Base-by-base conservation (phyloP, 345 rosid genomes). In the Brassica nigra region DNA sequence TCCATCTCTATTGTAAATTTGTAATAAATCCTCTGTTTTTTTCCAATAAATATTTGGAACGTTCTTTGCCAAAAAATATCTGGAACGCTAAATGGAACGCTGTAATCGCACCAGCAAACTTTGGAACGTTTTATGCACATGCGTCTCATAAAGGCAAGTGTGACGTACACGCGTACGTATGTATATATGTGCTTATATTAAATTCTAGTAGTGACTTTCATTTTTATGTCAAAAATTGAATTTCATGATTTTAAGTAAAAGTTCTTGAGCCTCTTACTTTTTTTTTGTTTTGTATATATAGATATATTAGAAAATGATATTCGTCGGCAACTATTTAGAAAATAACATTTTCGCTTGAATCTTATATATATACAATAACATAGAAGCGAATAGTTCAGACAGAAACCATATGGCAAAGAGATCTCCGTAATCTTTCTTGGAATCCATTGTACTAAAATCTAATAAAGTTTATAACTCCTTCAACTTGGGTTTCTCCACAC, bases 371-470 rank as follows among this genome's bases (percentile, higher is more conserved):
- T 18, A 18, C 37, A 47, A 74, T 49, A 7, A 16, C 72, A 67
- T 3, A 77, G 29, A 69, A 49, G 42, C 66, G 66, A 78, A 78
- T 78, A 55, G 55, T 71, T 78, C 61, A 65, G 81, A 65, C 76
- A 71, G 61, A 55, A 64, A 71, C 76, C 76, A 63, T 71, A 65
- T 78, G 81, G 72, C 71, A 71, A 64, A 70, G 55, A 78, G 81
- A 78, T 78, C 81, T 70, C 57, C 76, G 9, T 7, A 70, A 77
- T 78, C 76, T 78, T 78, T 71, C 66, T 71, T 71, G 81, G 76
- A 71, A 71, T 71, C 59, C 37, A 54, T 63, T 10, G 65, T 64
- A 64, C 39, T 34, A 49, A 71, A 77, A 52, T 71, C 64, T 62
- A 63, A 77, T 31, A 42, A 69, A 30, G 34, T 31, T 70, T 34